Evolutionary conservation across 2,329 filamentous ascomycete genomes (phyloP).

Genomic region (Zymoseptoria pseudotritici): DNA sequence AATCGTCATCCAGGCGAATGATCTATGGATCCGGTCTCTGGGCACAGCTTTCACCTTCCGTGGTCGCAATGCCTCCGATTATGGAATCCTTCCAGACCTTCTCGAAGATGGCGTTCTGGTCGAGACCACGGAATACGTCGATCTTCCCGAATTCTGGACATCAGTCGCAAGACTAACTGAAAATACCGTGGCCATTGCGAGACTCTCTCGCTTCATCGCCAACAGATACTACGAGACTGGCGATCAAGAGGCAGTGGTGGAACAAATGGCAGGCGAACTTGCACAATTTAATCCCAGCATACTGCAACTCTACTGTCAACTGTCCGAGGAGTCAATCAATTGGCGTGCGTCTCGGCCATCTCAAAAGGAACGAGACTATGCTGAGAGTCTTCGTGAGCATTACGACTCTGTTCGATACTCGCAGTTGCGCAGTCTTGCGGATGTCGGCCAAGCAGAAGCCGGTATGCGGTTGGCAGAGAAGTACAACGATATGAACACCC

Average conservation of each 20-base stretch:
- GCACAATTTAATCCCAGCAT: slow-evolving; percentile 46
- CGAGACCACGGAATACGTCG: slow-evolving; percentile 52
- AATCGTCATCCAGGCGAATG: slow-evolving; percentile 59
- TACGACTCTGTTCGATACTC: slow-evolving; percentile 36
- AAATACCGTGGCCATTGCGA: slow-evolving; percentile 31
- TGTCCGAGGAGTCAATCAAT: slow-evolving; percentile 51
- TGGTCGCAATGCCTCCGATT: slow-evolving; percentile 57
- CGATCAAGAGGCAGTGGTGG: slow-evolving; percentile 26
- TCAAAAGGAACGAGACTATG: slow-evolving; percentile 42
- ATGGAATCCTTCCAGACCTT: slow-evolving; percentile 63
- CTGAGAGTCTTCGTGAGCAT: slow-evolving; percentile 39
- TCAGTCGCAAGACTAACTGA: slow-evolving; percentile 49
- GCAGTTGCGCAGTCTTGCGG: slow-evolving; percentile 36
- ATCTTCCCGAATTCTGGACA: slow-evolving; percentile 79
- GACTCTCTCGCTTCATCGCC: slow-evolving; percentile 35
- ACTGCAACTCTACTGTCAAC: slow-evolving; percentile 51
- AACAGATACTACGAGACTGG: slow-evolving; percentile 33
- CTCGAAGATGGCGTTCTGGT: slow-evolving; percentile 43
- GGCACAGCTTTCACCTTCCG: slow-evolving; percentile 64
- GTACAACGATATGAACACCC: slow-evolving; percentile 54
- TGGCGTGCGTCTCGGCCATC: slow-evolving; percentile 51
- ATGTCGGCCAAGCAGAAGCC: slow-evolving; percentile 48
- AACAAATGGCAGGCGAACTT: slow-evolving; percentile 39
- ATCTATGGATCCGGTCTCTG: slow-evolving; percentile 60
- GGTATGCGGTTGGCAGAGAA: slow-evolving; percentile 57